Base-by-base conservation (phyloP, 768 basidiomycete genomes). In the Dioszegia crocea region DNA sequence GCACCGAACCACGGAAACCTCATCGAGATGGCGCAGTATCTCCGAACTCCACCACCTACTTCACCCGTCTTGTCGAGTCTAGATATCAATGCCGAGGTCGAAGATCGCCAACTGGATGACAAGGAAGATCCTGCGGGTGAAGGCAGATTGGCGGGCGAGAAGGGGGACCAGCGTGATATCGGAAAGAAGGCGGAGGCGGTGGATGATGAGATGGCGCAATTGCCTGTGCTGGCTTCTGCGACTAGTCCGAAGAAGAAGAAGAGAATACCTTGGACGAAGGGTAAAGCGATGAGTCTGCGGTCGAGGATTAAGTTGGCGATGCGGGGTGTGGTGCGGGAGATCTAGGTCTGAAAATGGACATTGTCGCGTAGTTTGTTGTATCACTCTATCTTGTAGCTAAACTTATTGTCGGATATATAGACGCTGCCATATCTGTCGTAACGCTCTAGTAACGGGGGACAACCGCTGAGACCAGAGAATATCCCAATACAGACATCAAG, bases 261-360 rank as follows among this genome's bases (percentile, higher is more conserved):
- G 24, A 40, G 46, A 21, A 33, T 33, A 33, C 33, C 33, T 33
- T 46, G 50, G 9, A 54, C 31, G 36, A 38, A 43, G 9, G 33
- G 43, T 11, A 64, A 46, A 36, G 46, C 60, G 9, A 26, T 65
- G 21, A 61, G 59, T 39, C 43, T 65, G 31, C 44, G 60, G 39
- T 65, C 63, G 24, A 61, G 63, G 56, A 53, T 65, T 31, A 54
- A 58, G 39, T 48, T 60, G 56, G 60, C 46, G 14, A 21, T 53
- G 21, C 12, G 51, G 39, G 51, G 51, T 17, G 10, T 48, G 12
- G 47, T 48, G 29, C 27, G 21, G 27, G 23, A 11, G 4, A 29
- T 10, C 9, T 14, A 14, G 21, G 9, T 4, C 12, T 47, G n/a
- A 43, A 8, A 17, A 8, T 16, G 36, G 17, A 38, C 17, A 17